Evolutionary conservation across 2,329 filamentous ascomycete genomes (phyloP), one percentile per base, ranked within the genome.

Genomic region (Monosporascus sp.): DNA sequence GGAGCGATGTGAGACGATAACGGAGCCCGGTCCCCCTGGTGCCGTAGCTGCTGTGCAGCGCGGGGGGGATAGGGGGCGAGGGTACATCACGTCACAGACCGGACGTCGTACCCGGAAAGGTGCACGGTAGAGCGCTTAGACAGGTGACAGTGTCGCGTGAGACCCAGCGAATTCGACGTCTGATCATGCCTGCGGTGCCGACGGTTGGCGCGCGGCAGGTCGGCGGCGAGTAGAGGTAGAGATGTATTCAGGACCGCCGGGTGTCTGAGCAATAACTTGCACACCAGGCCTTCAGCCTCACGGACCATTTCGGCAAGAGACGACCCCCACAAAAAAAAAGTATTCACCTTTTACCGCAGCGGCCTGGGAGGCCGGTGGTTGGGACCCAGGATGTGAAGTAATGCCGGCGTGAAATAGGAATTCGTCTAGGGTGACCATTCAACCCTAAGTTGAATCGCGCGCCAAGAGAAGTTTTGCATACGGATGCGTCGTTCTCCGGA

Each of bases 241-340:
- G 64, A 46, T 62, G 58, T 31, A 65, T 74, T 3, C 65, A 67
- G 55, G 72, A 74, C 15, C 73, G 31, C 11, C 31, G 31, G 31
- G 31, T 14, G 31, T 2, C 70, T 80, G 39, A 75, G 75, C 3
- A 69, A 73, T 9, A 73, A 71, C 8, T 64, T 70, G 53, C 78
- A 75, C 51, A 74, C 76, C 0, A 70, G 68, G 35, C 70, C 72
- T 80, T 80, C 59, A 79, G 80, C 64, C 60, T 74, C 5, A 78
- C 76, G 1, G 77, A 76, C 0, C 76, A 80, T 64, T 76, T 76
- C 3, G 77, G 70, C 0, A 35, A 14, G 31, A 14, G 31, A 14
- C 24, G 5, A 1, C 22, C 22, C 22, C 22, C 3, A 24, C 5
- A 25, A 6, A 25, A 6, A 25, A 25, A 6, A 6, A 25, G 22